phyloP scores from a whole-genome alignment of 2,329 filamentous ascomycete species.

The Albifimbria verrucaria region DNA sequence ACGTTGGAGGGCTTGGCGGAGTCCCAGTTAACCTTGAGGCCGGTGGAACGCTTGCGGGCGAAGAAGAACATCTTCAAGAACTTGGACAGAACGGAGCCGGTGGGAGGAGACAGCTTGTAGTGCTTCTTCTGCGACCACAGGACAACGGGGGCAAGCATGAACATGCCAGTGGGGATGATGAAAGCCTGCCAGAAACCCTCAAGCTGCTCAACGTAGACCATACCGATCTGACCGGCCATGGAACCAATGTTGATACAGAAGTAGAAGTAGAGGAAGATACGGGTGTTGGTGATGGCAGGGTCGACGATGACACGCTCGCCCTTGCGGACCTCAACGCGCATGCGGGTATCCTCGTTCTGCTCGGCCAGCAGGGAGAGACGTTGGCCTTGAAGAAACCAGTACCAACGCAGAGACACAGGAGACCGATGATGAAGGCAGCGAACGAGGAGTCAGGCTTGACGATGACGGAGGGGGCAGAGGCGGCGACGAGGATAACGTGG shows the following conservation, averaged over 20 bases:
- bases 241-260: conserved; percentile 63
- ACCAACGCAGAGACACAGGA: conserved; percentile 53
- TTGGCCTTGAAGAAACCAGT: conserved; percentile 83
- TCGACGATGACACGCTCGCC: conserved; percentile 71
- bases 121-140: conserved; percentile 56
- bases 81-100: conserved; percentile 68
- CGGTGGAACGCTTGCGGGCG: conserved; percentile 62
- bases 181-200: conserved; percentile 73
- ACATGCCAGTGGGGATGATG: conserved; percentile 63
- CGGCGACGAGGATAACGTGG: conserved; percentile 62
- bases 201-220: conserved; percentile 74
- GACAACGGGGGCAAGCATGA: conserved; percentile 59
- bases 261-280: conserved; percentile 64
- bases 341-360: conserved; percentile 59
- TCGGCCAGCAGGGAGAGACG: conserved; percentile 70
- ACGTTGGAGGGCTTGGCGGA: conserved; percentile 64
- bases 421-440: conserved; percentile 67
- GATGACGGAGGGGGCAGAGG: conserved; percentile 62
- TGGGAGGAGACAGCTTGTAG: conserved; percentile 63
- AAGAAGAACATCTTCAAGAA: conserved; percentile 59
- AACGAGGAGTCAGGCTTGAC: conserved; percentile 54
- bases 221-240: conserved; percentile 53
- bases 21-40: conserved; percentile 66
- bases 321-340: conserved; percentile 51
- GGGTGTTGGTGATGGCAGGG: conserved; percentile 63